phyloP scores from a whole-genome alignment of 1,284 basidiomycete genomes.

The Sparassis latifolia region DNA sequence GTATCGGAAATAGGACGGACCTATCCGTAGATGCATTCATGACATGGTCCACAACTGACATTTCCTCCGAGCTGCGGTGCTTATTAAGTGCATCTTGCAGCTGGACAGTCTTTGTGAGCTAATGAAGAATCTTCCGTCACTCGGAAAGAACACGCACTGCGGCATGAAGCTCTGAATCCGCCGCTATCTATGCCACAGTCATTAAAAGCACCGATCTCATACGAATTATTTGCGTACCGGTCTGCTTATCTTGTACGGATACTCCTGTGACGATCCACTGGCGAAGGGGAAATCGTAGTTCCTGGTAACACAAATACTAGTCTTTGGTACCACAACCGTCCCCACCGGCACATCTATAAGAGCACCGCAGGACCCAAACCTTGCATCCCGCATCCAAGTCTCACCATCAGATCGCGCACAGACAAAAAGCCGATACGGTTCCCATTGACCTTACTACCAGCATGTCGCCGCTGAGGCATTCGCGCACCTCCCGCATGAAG shows the following conservation, averaged over 20 bases:
- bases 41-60: slow-evolving; percentile 36
- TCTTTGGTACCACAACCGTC: slow-evolving; percentile 64
- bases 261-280: slow-evolving; percentile 35
- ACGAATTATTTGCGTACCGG: slow-evolving; percentile 37
- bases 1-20: slow-evolving; percentile 27
- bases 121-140: neutral
- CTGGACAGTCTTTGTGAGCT: slow-evolving; percentile 25
- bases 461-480: slow-evolving; percentile 75
- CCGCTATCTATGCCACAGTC: slow-evolving; percentile 23
- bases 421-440: neutral
- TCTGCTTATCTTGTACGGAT: slow-evolving; percentile 67
- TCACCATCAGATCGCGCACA: too few relatives aligned
- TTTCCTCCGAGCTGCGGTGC: slow-evolving; percentile 27
- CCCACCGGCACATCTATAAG: slow-evolving; percentile 67
- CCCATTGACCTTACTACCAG: slow-evolving; percentile 57
- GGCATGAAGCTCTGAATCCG: slow-evolving; percentile 17
- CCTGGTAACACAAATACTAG: slow-evolving; percentile 60
- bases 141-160: slow-evolving; percentile 15
- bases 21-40: slow-evolving; percentile 76
- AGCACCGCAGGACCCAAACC: slow-evolving; percentile 77
- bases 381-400: slow-evolving; percentile 19
- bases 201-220: slow-evolving; percentile 3
- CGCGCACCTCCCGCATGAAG: slow-evolving; percentile 79
- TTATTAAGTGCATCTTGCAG: slow-evolving; percentile 39
- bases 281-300: slow-evolving; percentile 77